phyloP scores from a whole-genome alignment of 352 stramenopile genomes.

The Phytophthora europaea region DNA sequence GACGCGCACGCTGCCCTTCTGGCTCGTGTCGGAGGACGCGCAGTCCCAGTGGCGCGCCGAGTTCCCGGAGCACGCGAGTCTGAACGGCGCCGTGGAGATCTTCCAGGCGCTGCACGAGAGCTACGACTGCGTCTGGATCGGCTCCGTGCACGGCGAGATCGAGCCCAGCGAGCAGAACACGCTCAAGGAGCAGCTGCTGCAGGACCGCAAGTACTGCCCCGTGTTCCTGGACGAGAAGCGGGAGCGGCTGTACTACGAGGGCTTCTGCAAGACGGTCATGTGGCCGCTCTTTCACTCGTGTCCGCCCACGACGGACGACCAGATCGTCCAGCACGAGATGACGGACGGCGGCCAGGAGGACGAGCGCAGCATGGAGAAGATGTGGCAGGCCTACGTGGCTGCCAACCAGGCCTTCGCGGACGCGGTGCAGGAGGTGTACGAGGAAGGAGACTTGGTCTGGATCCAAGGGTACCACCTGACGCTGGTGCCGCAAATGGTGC shows the following conservation, averaged over 20 bases:
- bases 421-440: constrained; percentile 88
- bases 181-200: constrained; percentile 87
- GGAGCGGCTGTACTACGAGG: constrained; percentile 91
- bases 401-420: constrained; percentile 91
- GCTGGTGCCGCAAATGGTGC: constrained; percentile 90
- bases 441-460: constrained; percentile 92
- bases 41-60: constrained; percentile 87
- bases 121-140: constrained; percentile 89
- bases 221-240: constrained; percentile 91
- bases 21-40: constrained; percentile 79
- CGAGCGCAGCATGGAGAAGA: constrained; percentile 80
- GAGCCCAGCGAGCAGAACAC: constrained; percentile 85
- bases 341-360: constrained; percentile 55
- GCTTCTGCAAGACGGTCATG: constrained; percentile 93
- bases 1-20: constrained; percentile 82
- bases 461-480: constrained; percentile 94
- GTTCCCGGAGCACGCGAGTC: constrained; percentile 75
- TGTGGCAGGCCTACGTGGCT: constrained; percentile 92
- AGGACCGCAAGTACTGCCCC: constrained; percentile 92
- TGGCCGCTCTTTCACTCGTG: constrained; percentile 93
- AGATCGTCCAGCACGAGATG: constrained; percentile 74
- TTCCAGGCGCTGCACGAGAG: constrained; percentile 82
- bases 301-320: constrained; percentile 81
- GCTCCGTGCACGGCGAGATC: constrained; percentile 83
- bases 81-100: constrained; percentile 83